Conservation (phyloP, 202 grass and related monocot genomes). For the Setaria italica region DNA sequence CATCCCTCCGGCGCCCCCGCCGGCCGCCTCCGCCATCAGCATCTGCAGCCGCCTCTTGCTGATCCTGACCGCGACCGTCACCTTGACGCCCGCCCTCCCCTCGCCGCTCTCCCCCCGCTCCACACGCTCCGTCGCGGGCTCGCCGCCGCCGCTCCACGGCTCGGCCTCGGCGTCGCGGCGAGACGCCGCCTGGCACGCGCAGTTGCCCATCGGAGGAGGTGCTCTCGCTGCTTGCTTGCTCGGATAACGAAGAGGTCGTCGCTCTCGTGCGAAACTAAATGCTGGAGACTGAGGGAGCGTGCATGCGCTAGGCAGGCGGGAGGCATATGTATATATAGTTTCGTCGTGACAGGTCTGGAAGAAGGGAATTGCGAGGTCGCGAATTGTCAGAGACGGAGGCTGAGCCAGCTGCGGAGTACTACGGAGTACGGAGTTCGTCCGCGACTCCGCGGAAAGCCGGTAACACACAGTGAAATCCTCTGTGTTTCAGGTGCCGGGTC, state of each 20-base stretch:
- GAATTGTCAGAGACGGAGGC: constrained; percentile 30
- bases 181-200: constrained; percentile 32
- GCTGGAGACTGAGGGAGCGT: too few species aligned
- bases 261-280: not conserved
- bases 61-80: constrained; percentile 58
- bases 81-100: constrained; percentile 35
- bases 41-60: constrained; percentile 51
- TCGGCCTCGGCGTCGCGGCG: not conserved
- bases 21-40: constrained; percentile 39
- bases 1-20: not conserved
- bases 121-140: not conserved
- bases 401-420: not conserved
- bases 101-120: constrained; percentile 1
- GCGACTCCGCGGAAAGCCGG: too few species aligned
- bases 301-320: not conserved
- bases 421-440: too few species aligned
- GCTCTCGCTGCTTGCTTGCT: not conserved
- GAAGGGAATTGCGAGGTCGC: not conserved
- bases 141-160: constrained; percentile 19
- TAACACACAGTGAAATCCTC: not conserved
- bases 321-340: not conserved
- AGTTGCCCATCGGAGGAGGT: constrained; percentile 46
- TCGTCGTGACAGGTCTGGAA: not conserved
- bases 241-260: not conserved
- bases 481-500: too few species aligned